Percentiles rank a stretch among this genome's conserved stretches.
Evolutionary conservation across 352 stramenopile genomes (phyloP).

Genomic region (Phytophthora kernoviae): DNA sequence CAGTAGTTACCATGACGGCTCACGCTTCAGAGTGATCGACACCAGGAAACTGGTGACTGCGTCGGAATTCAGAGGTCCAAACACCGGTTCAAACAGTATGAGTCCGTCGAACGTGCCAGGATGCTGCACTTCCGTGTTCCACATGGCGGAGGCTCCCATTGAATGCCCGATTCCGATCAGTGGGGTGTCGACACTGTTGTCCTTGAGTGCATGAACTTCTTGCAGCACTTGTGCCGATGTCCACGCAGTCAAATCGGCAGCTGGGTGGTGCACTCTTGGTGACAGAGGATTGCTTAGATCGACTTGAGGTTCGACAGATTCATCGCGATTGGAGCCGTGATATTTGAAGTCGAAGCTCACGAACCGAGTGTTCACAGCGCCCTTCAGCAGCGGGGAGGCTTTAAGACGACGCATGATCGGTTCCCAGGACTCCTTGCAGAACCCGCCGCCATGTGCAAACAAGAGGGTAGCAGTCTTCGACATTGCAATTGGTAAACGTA

Average conservation of each 20-base stretch:
- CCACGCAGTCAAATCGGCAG: constrained; percentile 25
- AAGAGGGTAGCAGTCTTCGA: constrained; percentile 39
- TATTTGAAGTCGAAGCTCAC: constrained; percentile 55
- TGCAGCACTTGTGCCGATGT: constrained; percentile 28
- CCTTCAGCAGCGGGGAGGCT: constrained; percentile 34
- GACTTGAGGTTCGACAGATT: constrained; percentile 31
- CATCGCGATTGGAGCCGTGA: constrained; percentile 54
- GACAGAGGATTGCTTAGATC: constrained; percentile 28
- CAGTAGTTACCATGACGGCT: constrained; percentile 26
- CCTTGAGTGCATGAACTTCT: constrained; percentile 26
- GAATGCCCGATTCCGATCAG: constrained; percentile 61
- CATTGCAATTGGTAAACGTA: constrained; percentile 6
- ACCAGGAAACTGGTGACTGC: constrained; percentile 38
- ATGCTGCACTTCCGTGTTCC: constrained; percentile 37
- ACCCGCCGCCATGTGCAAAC: constrained; percentile 51
- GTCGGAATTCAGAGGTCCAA: constrained; percentile 18
- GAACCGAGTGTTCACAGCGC: constrained; percentile 13
- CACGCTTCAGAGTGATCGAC: constrained; percentile 41
- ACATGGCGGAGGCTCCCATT: constrained; percentile 48
- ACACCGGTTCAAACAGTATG: constrained; percentile 53
- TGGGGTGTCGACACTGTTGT: constrained; percentile 12
- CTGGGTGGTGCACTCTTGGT: constrained; percentile 43
- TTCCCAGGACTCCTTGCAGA: constrained; percentile 55
- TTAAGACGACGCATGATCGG: constrained; percentile 47
- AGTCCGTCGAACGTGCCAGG: constrained; percentile 53